phyloP scores from a whole-genome alignment of 129 eudicot genomes.

The Calendula officinalis region DNA sequence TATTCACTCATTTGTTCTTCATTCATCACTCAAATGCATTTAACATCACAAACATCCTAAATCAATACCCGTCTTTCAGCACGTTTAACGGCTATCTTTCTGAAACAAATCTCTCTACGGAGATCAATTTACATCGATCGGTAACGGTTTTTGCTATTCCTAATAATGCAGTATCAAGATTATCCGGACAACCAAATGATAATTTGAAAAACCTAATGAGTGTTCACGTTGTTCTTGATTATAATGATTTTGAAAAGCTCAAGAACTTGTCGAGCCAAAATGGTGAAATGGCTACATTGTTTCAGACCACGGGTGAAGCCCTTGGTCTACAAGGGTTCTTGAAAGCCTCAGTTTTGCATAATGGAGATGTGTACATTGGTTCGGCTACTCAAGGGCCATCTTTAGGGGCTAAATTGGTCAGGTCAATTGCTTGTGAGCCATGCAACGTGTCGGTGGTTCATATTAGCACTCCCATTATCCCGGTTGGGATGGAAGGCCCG shows the following conservation, averaged over 20 bases:
- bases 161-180: constrained; percentile 26
- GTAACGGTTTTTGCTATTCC: constrained; percentile 49
- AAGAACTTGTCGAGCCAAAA: constrained; percentile 16
- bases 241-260: constrained; percentile 39
- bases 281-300: constrained; percentile 35
- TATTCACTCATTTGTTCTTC: constrained; percentile 24
- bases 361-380: constrained; percentile 27
- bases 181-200: constrained; percentile 25
- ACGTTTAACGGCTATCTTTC: constrained; percentile 49
- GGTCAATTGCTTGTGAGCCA: constrained; percentile 37
- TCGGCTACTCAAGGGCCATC: constrained; percentile 39
- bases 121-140: constrained; percentile 38
- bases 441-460: constrained; percentile 46
- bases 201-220: constrained; percentile 31
- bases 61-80: constrained; percentile 36
- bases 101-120: constrained; percentile 38
- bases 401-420: constrained; percentile 33
- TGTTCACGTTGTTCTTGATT: constrained; percentile 54
- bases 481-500: constrained; percentile 19
- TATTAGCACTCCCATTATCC: constrained; percentile 39
- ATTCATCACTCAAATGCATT: constrained; percentile 30
- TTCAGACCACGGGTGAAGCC: constrained; percentile 41
- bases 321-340: constrained; percentile 43
- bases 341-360: constrained; percentile 24
- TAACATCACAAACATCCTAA: constrained; percentile 45